phyloP scores from a whole-genome alignment of 2,329 filamentous ascomycete genomes.

The Cladophialophora bantiana region DNA sequence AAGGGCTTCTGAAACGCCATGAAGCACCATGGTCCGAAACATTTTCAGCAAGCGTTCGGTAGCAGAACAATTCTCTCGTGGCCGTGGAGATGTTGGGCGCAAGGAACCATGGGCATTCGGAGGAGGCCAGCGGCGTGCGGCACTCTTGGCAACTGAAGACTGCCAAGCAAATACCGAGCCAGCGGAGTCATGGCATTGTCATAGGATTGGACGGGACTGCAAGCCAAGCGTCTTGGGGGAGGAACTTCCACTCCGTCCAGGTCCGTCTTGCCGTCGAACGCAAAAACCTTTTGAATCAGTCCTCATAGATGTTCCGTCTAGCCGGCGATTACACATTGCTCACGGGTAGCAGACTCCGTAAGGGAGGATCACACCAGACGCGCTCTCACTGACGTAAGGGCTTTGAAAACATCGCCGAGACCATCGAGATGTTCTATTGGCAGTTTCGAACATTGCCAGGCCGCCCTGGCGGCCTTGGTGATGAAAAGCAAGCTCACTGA shows the following conservation, averaged over 20 bases:
- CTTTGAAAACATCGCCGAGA: background rate
- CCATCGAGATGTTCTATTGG: background rate
- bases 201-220: background rate
- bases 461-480: too few species aligned
- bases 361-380: background rate
- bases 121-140: background rate
- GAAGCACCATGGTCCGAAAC: background rate
- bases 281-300: background rate
- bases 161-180: background rate
- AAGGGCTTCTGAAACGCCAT: background rate
- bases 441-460: background rate
- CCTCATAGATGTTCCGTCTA: background rate
- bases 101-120: background rate
- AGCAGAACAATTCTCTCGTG: background rate
- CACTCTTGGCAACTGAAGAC: background rate
- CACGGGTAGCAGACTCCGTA: background rate
- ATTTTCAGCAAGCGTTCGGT: background rate
- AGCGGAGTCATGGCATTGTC: background rate
- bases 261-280: background rate
- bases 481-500: background rate
- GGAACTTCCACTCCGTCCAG: background rate
- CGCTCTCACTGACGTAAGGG: background rate
- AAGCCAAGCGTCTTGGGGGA: constrained; percentile 3
- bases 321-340: background rate
- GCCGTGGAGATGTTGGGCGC: background rate